Base-by-base conservation (phyloP, 345 rosid species). In the Eucalyptus brandiana region DNA sequence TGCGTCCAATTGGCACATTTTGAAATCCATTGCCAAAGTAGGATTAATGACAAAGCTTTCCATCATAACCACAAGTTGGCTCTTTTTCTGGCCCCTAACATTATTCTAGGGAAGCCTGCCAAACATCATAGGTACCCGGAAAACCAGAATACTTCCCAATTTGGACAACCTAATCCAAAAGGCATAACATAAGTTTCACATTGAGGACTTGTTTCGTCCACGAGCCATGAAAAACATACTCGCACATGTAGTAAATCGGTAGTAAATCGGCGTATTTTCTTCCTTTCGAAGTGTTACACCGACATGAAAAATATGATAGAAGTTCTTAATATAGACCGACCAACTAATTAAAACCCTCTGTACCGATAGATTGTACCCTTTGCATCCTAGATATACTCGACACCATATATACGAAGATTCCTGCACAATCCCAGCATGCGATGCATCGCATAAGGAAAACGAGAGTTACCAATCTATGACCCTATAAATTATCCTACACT, bases 61-160 rank as follows among this genome's bases (percentile, higher is more conserved):
- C 47, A 11, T 37, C 83, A 11, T 54, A 56, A 87, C 34, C 47
- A 56, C 48, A 60, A 34, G 92, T 89, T 85, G 58, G 89, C 89
- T 90, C 88, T 90, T 89, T 76, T 81, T 58, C 89, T 94, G 91
- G 90, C 91, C 91, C 91, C 94, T 93, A 9, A 28, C 91, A 92
- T 86, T 67, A 34, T 72, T 87, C 91, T 91, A 90, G 92, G 94
- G 94, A 93, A 93, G 92, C 92, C 94, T 88, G 92, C 90, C 90
- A 90, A 91, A 91, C 90, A 92, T 91, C 62, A 87, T 91, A 86
- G 62, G 92, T 72, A 40, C 45, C 45, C 34, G 28, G 26, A 8
- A 37, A 88, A 88, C 49, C 65, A 87, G 60, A 19, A 69, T 45
- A 32, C 28, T 13, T 53, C 13, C 85, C 85, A 44, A 32, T 65